phyloP scores from a whole-genome alignment of 352 stramenopile genomes.

The Phytophthora ohioensis region DNA sequence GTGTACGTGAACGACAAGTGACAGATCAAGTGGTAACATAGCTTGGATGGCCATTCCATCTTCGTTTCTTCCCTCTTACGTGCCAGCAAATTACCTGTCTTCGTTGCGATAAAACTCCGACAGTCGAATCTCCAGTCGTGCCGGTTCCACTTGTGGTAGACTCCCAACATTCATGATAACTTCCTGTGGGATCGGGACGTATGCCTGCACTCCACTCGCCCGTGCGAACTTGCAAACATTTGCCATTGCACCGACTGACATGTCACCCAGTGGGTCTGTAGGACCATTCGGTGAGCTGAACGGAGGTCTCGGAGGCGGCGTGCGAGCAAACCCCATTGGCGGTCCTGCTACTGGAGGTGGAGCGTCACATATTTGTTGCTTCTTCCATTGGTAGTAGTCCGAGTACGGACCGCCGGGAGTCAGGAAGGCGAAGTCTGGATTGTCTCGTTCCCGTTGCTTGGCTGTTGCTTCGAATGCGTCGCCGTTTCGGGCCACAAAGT shows the following conservation, averaged over 20 bases:
- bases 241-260: conserved; percentile 61
- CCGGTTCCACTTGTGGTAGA: conserved; percentile 54
- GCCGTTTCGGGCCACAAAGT: conserved; percentile 70
- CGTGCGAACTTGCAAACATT: conserved; percentile 59
- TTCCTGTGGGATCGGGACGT: conserved; percentile 51
- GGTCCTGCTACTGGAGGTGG: neutral
- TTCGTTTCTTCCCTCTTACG: neutral
- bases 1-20: conserved; percentile 1
- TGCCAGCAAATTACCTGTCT: neutral
- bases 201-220: conserved; percentile 44
- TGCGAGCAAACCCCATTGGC: neutral
- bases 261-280: conserved; percentile 25
- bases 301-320: conserved; percentile 10
- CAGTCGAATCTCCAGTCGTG: conserved; percentile 61
- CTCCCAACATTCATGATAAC: conserved; percentile 41
- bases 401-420: conserved; percentile 46
- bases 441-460: conserved; percentile 52
- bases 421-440: conserved; percentile 70
- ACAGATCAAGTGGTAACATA: neutral
- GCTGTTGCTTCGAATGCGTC: conserved; percentile 62
- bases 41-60: neutral
- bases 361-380: conserved; percentile 38
- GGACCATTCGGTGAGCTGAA: neutral
- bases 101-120: conserved; percentile 61
- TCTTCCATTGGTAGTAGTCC: conserved; percentile 67